Evolutionary conservation across 1,139 yeast species (phyloP).

Genomic region (Suhomyces guaymorum): DNA sequence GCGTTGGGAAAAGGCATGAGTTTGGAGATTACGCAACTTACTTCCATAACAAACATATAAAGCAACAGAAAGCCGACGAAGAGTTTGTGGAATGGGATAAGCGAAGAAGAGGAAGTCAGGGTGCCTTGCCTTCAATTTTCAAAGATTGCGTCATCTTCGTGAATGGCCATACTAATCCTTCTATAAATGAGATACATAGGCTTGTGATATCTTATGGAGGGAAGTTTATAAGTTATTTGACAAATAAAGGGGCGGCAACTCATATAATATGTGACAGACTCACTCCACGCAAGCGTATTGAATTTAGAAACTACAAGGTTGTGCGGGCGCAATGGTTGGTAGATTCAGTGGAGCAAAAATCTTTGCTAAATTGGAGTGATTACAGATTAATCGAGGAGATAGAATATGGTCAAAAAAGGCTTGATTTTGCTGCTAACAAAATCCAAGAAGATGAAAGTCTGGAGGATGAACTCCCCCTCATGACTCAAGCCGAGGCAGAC

Average conservation of each 20-base stretch:
- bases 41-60: slow-evolving; percentile 62
- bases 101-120: slow-evolving; percentile 34
- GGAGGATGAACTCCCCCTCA: slow-evolving; percentile 18
- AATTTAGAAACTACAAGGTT: slow-evolving; percentile 68
- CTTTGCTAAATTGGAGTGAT: slow-evolving; percentile 65
- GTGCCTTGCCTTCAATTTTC: slow-evolving; percentile 46
- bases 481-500: slow-evolving; percentile 19
- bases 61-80: slow-evolving; percentile 69
- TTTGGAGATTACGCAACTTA: slow-evolving; percentile 74
- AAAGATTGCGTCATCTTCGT: slow-evolving; percentile 66
- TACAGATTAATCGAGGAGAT: slow-evolving; percentile 56
- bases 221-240: slow-evolving; percentile 62
- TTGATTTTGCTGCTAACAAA: slow-evolving; percentile 24
- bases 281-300: slow-evolving; percentile 71
- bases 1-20: slow-evolving; percentile 40
- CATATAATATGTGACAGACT: slow-evolving; percentile 80
- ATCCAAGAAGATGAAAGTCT: slow-evolving; percentile 9
- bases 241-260: slow-evolving; percentile 72
- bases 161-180: slow-evolving; percentile 84
- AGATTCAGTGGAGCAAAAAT: slow-evolving; percentile 54
- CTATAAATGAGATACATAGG: slow-evolving; percentile 68
- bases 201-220: slow-evolving; percentile 82
- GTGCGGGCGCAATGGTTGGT: slow-evolving; percentile 83
- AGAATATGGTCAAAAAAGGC: slow-evolving; percentile 51
- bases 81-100: slow-evolving; percentile 52